These are phyloP conservation scores for Populus nigra DNA, from an alignment of 345 rosid species.

Conservation along the genomic window DNA sequence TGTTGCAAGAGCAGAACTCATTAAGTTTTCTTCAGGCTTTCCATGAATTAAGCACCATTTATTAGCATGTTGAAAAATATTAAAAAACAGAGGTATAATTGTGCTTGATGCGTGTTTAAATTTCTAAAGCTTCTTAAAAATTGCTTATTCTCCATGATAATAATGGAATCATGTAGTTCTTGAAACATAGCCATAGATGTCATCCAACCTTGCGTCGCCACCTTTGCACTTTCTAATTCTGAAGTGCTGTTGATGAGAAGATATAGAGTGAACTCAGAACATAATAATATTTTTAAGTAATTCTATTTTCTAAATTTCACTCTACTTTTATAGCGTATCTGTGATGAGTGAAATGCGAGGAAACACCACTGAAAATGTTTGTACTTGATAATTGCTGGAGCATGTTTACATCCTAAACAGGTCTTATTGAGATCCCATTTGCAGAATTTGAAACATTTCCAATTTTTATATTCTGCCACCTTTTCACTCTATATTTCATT, in stretches of 20 bases:
- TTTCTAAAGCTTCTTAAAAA: not conserved
- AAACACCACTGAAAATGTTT: no score
- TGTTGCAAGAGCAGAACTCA: no score
- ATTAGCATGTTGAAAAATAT: not conserved
- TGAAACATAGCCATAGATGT: not conserved
- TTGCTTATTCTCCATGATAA: not conserved
- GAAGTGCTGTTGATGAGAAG: not conserved
- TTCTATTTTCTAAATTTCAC: not conserved
- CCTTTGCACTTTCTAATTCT: not conserved
- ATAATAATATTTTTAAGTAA: not conserved
- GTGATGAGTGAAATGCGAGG: no score
- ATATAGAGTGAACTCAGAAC: not conserved
- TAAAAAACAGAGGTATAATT: not conserved
- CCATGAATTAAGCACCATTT: not conserved
- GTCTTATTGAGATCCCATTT: not conserved
- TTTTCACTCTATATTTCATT: not conserved
- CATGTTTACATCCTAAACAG: not conserved
- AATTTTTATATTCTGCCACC: not conserved
- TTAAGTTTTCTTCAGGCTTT: no score
- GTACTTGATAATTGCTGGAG: not conserved
- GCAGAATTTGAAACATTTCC: not conserved
- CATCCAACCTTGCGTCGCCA: not conserved
- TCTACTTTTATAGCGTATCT: not conserved
- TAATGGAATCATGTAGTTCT: not conserved
- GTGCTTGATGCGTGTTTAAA: not conserved